A percentile compares a stretch with the other conserved stretches of the same genome.
Evolutionary conservation across 805 yeast species (phyloP).

Genomic region (Wickerhamomyces ciferrii): DNA sequence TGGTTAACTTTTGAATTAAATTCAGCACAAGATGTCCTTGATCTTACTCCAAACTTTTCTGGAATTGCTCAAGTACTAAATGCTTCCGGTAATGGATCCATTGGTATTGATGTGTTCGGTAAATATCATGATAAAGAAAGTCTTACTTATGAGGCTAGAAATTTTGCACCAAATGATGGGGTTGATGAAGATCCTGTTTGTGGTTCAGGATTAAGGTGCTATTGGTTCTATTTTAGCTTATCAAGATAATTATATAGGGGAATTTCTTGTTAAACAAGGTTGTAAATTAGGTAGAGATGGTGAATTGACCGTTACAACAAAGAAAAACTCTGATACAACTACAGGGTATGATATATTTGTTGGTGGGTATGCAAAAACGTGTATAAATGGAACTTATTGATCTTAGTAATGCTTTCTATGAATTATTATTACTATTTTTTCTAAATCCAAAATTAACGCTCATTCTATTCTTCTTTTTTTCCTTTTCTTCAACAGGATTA

Average conservation of each 20-base stretch:
- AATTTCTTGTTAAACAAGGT: constrained; percentile 31
- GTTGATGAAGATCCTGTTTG: constrained; percentile 50
- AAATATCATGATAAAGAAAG: constrained; percentile 20
- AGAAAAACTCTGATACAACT: constrained; percentile 3
- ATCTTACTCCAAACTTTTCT: constrained; percentile 28
- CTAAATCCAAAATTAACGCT: constrained; percentile 18
- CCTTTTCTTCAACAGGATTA: neutral
- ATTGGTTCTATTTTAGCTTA: constrained; percentile 24
- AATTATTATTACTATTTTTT: neutral
- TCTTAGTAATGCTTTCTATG: neutral
- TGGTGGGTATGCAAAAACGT: constrained; percentile 36
- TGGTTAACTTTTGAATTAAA: constrained; percentile 37
- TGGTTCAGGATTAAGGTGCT: constrained; percentile 43
- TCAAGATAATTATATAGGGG: constrained; percentile 12
- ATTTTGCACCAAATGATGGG: constrained; percentile 33
- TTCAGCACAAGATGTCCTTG: constrained; percentile 26
- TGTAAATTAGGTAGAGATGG: constrained; percentile 35
- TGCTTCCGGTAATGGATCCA: constrained; percentile 14
- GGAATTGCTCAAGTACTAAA: constrained; percentile 14
- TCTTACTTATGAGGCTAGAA: constrained; percentile 32
- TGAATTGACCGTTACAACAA: constrained; percentile 21
- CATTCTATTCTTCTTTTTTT: constrained; percentile 17
- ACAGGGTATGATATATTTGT: constrained; percentile 20
- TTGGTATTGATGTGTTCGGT: constrained; percentile 38
- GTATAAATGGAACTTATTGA: constrained; percentile 25